Base-by-base conservation (phyloP, 2,329 filamentous ascomycete genomes). In the Fusarium sp. region DNA sequence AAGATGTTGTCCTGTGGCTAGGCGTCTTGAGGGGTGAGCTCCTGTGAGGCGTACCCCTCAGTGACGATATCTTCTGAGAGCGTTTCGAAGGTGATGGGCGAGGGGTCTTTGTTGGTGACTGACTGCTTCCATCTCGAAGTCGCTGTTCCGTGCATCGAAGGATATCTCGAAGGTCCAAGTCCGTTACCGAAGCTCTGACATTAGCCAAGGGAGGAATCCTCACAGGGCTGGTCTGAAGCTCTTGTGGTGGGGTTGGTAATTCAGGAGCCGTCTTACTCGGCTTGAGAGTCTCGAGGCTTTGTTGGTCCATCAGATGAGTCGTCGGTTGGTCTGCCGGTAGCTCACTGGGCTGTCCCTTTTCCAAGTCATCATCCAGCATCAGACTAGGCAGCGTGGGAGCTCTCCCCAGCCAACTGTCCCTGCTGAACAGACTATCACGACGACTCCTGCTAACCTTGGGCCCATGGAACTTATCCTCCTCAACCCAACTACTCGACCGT, bases 71-170 rank as follows among this genome's bases (percentile, higher is more conserved):
- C 27, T 73, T 73, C 11, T 63, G 64, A 17, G 71, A 72, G 10
- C 62, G 69, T 58, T 70, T 74, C 12, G 61, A 58, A 7, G 78
- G 72, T 4, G 78, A 74, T 27, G 38, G 55, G 27, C 67, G 63
- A 7, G 80, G 73, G 33, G 77, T 81, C 75, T 82, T 82, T 24
- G 73, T 71, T 0, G 81, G 80, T 2, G 82, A 82, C 17, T 65
- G 69, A 22, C 76, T 79, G 11, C 65, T 75, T 5, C 84, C 84
- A 5, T 85, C 82, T 22, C 84, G 81, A 16, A 90, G 81, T 11
- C 88, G 82, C 79, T 85, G 81, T 29, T 89, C 88, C 1, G 88
- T 90, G 36, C 83, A 87, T 49, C 83, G 83, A 35, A 90, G 80
- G 31, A 90, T 90, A 67, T 86, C 81, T 1, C 84, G 82, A 29